Conservation (phyloP, 805 yeast species). For the Zygoascus flipseniorum region DNA sequence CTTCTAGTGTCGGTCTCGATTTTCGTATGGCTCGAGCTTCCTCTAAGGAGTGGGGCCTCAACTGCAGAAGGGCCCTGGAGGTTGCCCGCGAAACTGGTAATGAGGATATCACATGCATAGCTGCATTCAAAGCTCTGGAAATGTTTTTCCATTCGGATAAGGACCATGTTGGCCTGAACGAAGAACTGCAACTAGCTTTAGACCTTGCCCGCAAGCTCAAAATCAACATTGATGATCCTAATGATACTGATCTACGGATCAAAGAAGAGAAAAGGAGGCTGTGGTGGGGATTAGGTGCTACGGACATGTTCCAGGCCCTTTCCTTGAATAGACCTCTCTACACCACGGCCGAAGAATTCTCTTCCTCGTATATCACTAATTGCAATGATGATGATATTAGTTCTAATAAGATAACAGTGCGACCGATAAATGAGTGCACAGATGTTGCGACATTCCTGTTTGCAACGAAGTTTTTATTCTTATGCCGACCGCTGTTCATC, state of each 20-base stretch:
- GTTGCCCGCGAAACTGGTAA: background rate
- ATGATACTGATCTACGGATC: background rate
- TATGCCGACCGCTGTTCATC: conserved; percentile 3
- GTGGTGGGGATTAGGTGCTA: conserved; percentile 5
- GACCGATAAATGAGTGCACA: conserved; percentile 7
- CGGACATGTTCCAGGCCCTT: conserved; percentile 6
- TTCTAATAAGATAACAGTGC: background rate
- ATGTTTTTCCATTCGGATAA: conserved; percentile 4
- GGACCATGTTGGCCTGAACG: conserved; percentile 1
- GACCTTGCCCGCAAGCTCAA: conserved; percentile 1
- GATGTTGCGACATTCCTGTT: background rate
- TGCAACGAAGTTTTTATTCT: conserved; percentile 2
- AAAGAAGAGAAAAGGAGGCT: conserved; percentile 1
- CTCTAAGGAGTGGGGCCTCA: background rate
- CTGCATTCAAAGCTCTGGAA: conserved; percentile 1
- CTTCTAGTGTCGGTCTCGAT: background rate
- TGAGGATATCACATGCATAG: background rate
- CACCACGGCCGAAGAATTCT: background rate
- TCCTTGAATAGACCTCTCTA: conserved; percentile 5
- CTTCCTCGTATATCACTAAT: background rate
- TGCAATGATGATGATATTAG: conserved; percentile 7
- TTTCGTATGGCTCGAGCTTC: background rate
- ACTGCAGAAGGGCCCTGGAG: conserved; percentile 1
- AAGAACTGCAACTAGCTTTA: background rate
- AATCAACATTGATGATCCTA: background rate